Evolutionary conservation across 2,329 filamentous ascomycete genomes (phyloP).

Genomic region (Colletotrichum simmondsii): DNA sequence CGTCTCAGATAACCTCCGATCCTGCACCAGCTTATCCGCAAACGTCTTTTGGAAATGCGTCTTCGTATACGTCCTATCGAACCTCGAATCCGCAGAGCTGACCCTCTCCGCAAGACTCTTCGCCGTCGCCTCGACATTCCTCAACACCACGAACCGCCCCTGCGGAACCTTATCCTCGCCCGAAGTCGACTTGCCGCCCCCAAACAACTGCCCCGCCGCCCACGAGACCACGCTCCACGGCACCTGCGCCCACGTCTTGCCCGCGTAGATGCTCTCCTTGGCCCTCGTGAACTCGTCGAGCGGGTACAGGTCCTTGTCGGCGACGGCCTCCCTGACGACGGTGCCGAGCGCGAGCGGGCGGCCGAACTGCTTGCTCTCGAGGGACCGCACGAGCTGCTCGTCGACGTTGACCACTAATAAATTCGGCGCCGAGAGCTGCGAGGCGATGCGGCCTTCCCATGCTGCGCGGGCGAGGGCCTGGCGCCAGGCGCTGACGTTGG

Average conservation of each 20-base stretch:
- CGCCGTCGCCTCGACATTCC: conserved; percentile 69
- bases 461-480: conserved; percentile 77
- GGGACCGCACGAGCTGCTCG: conserved; percentile 73
- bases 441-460: conserved; percentile 64
- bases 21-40: conserved; percentile 59
- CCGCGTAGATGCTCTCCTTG: conserved; percentile 75
- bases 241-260: conserved; percentile 73
- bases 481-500: conserved; percentile 85
- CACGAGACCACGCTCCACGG: conserved; percentile 80
- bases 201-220: conserved; percentile 76
- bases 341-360: conserved; percentile 82
- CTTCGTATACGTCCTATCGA: conserved; percentile 76
- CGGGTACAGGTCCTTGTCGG: conserved; percentile 75
- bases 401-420: conserved; percentile 65
- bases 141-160: conserved; percentile 74
- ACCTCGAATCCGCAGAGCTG: conserved; percentile 51
- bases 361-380: conserved; percentile 84
- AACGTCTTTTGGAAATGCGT: conserved; percentile 72
- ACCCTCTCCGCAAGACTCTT: conserved; percentile 62
- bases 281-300: conserved; percentile 74
- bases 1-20: conserved; percentile 63
- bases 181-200: conserved; percentile 48
- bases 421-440: conserved; percentile 52
- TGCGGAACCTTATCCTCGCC: conserved; percentile 66
- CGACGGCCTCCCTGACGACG: conserved; percentile 80